phyloP scores from a whole-genome alignment of 257 asterid species.

The Solanum tarapatanum region DNA sequence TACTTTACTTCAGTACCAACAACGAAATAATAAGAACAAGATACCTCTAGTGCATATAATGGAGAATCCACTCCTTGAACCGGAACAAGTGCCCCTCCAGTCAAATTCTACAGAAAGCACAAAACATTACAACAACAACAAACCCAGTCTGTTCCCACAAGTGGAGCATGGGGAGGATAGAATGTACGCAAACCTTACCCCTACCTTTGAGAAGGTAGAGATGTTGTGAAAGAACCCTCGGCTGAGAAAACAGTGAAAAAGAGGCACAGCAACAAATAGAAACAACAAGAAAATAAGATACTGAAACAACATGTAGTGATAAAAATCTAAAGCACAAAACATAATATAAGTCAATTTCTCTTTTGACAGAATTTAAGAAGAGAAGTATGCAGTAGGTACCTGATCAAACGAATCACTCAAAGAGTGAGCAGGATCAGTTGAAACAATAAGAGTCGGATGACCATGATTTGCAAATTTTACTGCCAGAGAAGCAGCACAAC shows the following conservation, averaged over 20 bases:
- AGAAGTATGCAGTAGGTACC: constrained; percentile 12
- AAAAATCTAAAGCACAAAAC: not conserved
- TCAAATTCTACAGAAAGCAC: constrained; percentile 38
- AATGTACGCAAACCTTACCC: not conserved
- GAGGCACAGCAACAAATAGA: not conserved
- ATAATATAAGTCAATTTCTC: not conserved
- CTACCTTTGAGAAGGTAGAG: not conserved
- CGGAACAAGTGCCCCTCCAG: constrained; percentile 57
- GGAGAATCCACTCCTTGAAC: constrained; percentile 69
- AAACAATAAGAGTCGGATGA: constrained; percentile 55
- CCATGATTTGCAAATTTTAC: constrained; percentile 59
- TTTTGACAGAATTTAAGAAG: not conserved
- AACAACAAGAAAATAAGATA: not conserved
- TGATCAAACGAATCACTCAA: constrained; percentile 75
- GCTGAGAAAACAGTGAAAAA: not conserved
- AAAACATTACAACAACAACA: not conserved
- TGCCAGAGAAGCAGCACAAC: constrained; percentile 81
- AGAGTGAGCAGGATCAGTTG: constrained; percentile 78
- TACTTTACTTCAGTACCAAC: not conserved
- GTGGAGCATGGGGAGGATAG: not conserved
- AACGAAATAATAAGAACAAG: not conserved
- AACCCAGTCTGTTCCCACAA: not conserved
- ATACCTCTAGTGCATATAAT: constrained; percentile 61
- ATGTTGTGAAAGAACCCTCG: not conserved
- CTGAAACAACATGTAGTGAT: not conserved